A percentile compares a stretch with the other conserved stretches of the same genome.
Evolutionary conservation across 1,139 yeast genomes (phyloP).

Genomic region (Geotrichum fermentans): DNA sequence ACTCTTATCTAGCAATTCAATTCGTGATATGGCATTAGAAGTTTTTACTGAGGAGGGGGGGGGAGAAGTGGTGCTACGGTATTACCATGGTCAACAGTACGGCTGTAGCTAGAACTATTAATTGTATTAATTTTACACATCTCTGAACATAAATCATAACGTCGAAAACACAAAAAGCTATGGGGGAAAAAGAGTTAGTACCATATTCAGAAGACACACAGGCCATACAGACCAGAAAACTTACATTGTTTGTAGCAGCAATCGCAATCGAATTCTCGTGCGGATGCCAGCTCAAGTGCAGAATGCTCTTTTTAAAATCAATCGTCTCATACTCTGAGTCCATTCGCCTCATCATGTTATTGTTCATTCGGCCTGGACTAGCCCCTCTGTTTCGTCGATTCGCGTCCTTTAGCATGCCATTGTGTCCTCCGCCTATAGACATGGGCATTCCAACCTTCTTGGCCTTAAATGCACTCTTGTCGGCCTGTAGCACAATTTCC

Average conservation of each 20-base stretch:
- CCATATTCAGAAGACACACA: background rate
- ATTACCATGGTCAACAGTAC: too few relatives aligned
- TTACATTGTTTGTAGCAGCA: conserved; percentile 86
- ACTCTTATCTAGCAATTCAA: too few relatives aligned
- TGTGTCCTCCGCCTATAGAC: conserved; percentile 26
- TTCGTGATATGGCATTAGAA: too few relatives aligned
- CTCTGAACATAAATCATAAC: background rate
- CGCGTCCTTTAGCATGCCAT: conserved; percentile 11
- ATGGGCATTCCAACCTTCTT: conserved; percentile 51
- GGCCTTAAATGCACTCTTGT: conserved; percentile 88
- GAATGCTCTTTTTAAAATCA: conserved; percentile 89
- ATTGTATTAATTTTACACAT: background rate
- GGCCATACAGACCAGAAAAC: background rate
- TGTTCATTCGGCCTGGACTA: conserved; percentile 27
- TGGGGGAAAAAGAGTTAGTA: background rate
- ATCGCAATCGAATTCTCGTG: conserved; percentile 93
- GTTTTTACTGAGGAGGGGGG: too few relatives aligned
- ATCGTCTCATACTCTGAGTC: conserved; percentile 72
- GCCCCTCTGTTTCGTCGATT: conserved; percentile 20
- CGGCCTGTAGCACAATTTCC: conserved; percentile 91
- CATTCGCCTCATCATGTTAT: conserved; percentile 32
- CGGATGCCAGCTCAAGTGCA: conserved; percentile 98
- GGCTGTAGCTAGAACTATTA: too few relatives aligned
- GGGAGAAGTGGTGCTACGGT: too few relatives aligned
- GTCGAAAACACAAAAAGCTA: conserved; percentile 45